These are phyloP conservation scores for Malus hybrid DNA, from an alignment of 331 rosid species.

Conservation along the genomic window DNA sequence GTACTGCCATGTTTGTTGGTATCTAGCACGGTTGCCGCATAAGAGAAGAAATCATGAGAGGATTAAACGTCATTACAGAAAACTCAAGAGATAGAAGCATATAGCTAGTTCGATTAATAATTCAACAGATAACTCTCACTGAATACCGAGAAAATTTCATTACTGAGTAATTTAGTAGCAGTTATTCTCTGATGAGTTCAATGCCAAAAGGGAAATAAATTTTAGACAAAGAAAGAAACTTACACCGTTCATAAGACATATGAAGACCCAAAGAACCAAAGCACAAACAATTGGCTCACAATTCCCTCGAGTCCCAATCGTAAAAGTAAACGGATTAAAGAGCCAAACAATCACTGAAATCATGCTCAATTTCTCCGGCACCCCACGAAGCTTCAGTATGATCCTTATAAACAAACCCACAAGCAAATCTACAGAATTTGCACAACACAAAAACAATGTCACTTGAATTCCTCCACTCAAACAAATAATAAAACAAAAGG, in stretches of 20 bases:
- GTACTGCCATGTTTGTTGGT: background rate
- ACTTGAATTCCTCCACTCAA: no score
- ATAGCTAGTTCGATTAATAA: background rate
- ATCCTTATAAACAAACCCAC: slow-evolving; percentile 69
- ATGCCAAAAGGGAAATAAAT: background rate
- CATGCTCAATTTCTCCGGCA: slow-evolving; percentile 56
- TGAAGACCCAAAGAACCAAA: slow-evolving; percentile 67
- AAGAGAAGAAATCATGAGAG: background rate
- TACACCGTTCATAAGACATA: slow-evolving; percentile 89
- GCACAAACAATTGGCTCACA: slow-evolving; percentile 97
- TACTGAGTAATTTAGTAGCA: no score
- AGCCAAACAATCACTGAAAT: slow-evolving; percentile 70
- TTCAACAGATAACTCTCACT: background rate
- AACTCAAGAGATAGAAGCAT: background rate
- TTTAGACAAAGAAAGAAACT: slow-evolving; percentile 20
- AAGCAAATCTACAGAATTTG: slow-evolving; percentile 59
- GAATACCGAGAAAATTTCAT: no score
- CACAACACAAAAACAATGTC: background rate
- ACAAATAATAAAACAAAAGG: background rate
- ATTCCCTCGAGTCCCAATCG: slow-evolving; percentile 94
- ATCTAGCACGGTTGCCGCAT: background rate
- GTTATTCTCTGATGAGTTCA: no score
- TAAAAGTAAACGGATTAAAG: slow-evolving; percentile 88
- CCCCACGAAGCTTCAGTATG: slow-evolving; percentile 74
- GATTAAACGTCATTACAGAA: background rate